A percentile compares a stretch with the other conserved stretches of the same genome.
These are phyloP conservation scores for Laguncularia racemosa DNA, from an alignment of 345 rosid species.

Conservation along the genomic window DNA sequence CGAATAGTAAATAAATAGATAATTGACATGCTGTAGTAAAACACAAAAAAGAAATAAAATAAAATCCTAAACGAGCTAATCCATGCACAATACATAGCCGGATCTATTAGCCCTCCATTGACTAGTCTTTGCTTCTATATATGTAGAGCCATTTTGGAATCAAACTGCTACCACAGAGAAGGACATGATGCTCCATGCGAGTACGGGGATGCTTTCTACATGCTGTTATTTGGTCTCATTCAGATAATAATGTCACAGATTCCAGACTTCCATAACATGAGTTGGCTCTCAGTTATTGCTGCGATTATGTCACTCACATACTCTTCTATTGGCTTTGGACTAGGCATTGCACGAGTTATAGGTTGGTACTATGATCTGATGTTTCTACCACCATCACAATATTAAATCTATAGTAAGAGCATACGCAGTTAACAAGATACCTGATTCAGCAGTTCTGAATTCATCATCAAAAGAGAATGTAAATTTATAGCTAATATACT, in stretches of 20 bases:
- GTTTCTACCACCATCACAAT: too few species aligned
- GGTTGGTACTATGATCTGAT: slow-evolving; percentile 7
- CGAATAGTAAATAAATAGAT: neutral
- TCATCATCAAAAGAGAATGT: neutral
- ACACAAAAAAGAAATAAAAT: too few species aligned
- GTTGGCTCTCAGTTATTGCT: slow-evolving; percentile 28
- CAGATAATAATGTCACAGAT: slow-evolving; percentile 28
- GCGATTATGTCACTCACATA: slow-evolving; percentile 32
- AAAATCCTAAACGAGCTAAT: neutral
- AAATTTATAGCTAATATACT: neutral
- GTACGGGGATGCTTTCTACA: slow-evolving; percentile 20
- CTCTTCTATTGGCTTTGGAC: slow-evolving; percentile 22
- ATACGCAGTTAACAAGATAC: too few species aligned
- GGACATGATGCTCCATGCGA: slow-evolving; percentile 35
- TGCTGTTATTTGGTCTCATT: slow-evolving; percentile 37
- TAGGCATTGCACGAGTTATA: slow-evolving; percentile 21
- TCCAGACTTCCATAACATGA: slow-evolving; percentile 25
- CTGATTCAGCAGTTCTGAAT: too few species aligned
- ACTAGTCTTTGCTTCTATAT: neutral
- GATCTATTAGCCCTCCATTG: neutral
- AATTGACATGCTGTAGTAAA: neutral
- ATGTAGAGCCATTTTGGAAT: slow-evolving; percentile 14
- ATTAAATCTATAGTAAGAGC: too few species aligned
- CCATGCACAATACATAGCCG: slow-evolving; percentile 13
- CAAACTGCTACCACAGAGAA: slow-evolving; percentile 43